Evolutionary conservation across 2,329 filamentous ascomycete species (phyloP).

Genomic region (Fusarium oxysporum): DNA sequence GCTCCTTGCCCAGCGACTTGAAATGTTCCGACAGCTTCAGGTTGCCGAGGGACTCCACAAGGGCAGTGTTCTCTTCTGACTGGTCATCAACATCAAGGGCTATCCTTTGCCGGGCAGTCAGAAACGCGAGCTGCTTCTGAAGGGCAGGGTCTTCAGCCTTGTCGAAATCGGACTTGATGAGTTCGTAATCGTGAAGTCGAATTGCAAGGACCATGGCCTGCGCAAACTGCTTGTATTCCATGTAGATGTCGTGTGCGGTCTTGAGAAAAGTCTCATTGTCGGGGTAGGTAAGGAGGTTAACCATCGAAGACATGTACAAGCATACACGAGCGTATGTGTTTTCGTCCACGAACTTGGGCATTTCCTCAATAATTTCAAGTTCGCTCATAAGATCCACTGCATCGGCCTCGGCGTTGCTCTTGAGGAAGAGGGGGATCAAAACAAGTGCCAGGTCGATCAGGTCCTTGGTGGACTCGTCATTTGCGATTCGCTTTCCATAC

Average conservation of each 20-base stretch:
- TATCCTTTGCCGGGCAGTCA: slow-evolving; percentile 92
- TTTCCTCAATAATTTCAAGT: slow-evolving; percentile 94
- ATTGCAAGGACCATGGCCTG: slow-evolving; percentile 96
- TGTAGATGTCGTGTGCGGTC: slow-evolving; percentile 94
- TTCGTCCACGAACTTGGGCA: slow-evolving; percentile 89
- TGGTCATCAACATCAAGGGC: slow-evolving; percentile 77
- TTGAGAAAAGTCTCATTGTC: slow-evolving; percentile 96
- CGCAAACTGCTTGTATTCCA: slow-evolving; percentile 89
- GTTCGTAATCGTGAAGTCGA: slow-evolving; percentile 84
- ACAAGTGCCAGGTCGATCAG: slow-evolving; percentile 85
- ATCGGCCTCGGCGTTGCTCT: slow-evolving; percentile 97
- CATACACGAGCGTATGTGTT: slow-evolving; percentile 94
- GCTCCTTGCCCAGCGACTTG: slow-evolving; percentile 91
- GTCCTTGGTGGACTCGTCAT: slow-evolving; percentile 86
- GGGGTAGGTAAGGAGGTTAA: slow-evolving; percentile 95
- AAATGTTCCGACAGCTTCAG: slow-evolving; percentile 90
- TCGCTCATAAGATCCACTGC: slow-evolving; percentile 97
- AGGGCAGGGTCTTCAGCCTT: slow-evolving; percentile 83
- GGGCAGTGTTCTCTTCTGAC: slow-evolving; percentile 75
- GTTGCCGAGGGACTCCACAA: slow-evolving; percentile 88
- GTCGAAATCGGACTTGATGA: slow-evolving; percentile 86
- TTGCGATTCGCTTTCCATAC: slow-evolving; percentile 86
- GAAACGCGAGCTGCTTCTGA: slow-evolving; percentile 93
- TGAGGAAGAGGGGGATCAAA: slow-evolving; percentile 92
- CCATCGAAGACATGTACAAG: slow-evolving; percentile 99